A percentile compares a stretch with the other conserved stretches of the same genome.
These are phyloP conservation scores for Ustilago xerochloae DNA, from an alignment of 1,284 basidiomycete species.

Conservation along the genomic window DNA sequence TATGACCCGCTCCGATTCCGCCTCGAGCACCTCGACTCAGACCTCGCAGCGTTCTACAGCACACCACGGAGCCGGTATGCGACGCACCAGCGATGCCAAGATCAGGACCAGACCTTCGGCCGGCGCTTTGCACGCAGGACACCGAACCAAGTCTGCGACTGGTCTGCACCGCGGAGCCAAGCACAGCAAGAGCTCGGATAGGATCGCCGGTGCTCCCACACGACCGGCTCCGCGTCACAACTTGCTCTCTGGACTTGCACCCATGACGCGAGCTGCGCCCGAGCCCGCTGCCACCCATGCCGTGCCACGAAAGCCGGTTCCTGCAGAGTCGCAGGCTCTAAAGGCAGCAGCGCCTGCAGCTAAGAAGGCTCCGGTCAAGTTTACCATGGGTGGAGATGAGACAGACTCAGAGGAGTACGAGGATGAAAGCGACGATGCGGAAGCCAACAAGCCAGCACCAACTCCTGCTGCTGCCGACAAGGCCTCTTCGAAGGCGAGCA, in stretches of 20 bases:
- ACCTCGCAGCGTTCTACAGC: slow-evolving; percentile 30
- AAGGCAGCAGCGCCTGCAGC: slow-evolving; percentile 15
- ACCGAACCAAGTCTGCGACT: slow-evolving; percentile 46
- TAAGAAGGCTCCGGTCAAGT: slow-evolving; percentile 53
- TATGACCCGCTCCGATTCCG: slow-evolving; percentile 42
- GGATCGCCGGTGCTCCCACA: slow-evolving; percentile 21
- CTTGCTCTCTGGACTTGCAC: slow-evolving; percentile 42
- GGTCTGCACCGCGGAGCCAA: slow-evolving; percentile 39
- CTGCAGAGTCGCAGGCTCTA: slow-evolving; percentile 6
- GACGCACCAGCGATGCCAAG: slow-evolving; percentile 30
- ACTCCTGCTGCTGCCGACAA: background rate
- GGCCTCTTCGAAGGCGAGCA: background rate
- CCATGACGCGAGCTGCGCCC: slow-evolving; percentile 49
- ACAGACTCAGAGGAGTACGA: slow-evolving; percentile 58
- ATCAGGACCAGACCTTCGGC: slow-evolving; percentile 9
- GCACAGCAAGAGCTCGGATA: slow-evolving; percentile 51
- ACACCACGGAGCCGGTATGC: slow-evolving; percentile 17
- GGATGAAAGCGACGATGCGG: slow-evolving; percentile 41
- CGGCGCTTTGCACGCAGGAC: slow-evolving; percentile 25
- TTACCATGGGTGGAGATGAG: slow-evolving; percentile 64
- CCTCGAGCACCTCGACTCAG: slow-evolving; percentile 42
- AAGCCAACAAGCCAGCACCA: background rate
- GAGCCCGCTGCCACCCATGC: slow-evolving; percentile 22
- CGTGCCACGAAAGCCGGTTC: slow-evolving; percentile 43
- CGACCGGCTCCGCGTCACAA: slow-evolving; percentile 40